Base-by-base conservation (phyloP, 306 rosid species). In the Aeschynomene evenia region DNA sequence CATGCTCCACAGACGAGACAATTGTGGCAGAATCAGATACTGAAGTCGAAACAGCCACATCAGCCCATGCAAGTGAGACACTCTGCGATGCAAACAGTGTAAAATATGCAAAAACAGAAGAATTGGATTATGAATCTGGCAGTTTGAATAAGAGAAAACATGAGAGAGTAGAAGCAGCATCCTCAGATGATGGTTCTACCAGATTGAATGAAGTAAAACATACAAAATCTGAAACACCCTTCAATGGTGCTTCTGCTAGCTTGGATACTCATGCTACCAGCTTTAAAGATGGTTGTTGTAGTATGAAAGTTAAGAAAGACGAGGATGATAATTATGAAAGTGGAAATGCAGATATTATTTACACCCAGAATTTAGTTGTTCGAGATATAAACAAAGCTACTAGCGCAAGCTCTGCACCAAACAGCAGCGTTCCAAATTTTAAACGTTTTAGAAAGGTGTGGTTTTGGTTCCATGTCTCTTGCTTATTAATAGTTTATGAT, bases 1-100 rank as follows among this genome's bases (percentile, higher is more conserved):
- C 96, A 37, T 88, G 96, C 85, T 90, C 96, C 43, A 86, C 96
- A 13, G 96, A 93, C 4, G 96, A 90, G 80, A 93, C 98, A 8
- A 58, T 90, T 48, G 96, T 93, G 40, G 92, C 90, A 57, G 97
- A 91, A 83, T 88, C 97, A 45, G 97, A 91, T 45, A 76, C 80
- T 8, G 97, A 88, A 82, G 87, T 23, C 14, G 97, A 91, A 85
- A 85, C 86, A 37, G 88, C 84, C 34, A 80, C 83, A 43, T 80
- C 92, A 53, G 77, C 72, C 73, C 82, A 22, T 20, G 76, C 70
- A 51, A 83, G 54, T 59, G 81, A 77, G 48, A 68, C 78, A 29
- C 42, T 65, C 12, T 58, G 60, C 75, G 61, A 37, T 26, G 69
- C 45, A 59, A 75, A 66, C 57, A 67, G 73, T 46, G 56, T 72